Conservation (phyloP, 192 early-diverging fungal genomes). For the Coemansia sp. region DNA sequence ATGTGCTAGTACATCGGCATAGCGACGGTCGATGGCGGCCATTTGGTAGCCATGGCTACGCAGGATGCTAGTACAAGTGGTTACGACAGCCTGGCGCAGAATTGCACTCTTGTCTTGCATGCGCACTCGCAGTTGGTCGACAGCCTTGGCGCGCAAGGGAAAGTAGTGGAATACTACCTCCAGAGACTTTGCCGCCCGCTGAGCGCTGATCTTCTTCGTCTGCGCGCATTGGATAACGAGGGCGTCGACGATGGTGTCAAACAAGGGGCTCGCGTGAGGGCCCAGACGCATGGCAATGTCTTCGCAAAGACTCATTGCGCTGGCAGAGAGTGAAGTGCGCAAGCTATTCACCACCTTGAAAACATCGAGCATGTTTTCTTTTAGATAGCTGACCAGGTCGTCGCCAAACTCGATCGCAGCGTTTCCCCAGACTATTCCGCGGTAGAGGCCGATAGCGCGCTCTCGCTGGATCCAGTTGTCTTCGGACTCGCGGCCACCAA, state of each 20-base stretch:
- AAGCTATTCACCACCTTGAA: slow-evolving; percentile 45
- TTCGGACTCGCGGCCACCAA: slow-evolving; percentile 47
- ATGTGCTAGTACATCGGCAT: slow-evolving; percentile 14
- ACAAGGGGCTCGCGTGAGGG: slow-evolving; percentile 28
- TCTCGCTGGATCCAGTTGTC: slow-evolving; percentile 52
- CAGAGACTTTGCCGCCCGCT: slow-evolving; percentile 36
- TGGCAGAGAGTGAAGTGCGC: slow-evolving; percentile 44
- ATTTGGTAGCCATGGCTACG: slow-evolving; percentile 28
- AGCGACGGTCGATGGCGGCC: slow-evolving; percentile 31
- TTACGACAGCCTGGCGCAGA: slow-evolving; percentile 37
- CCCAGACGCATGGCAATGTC: slow-evolving; percentile 47
- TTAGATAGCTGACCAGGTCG: slow-evolving; percentile 33
- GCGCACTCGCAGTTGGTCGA: slow-evolving; percentile 28
- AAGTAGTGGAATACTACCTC: slow-evolving; percentile 35
- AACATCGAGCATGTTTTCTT: slow-evolving; percentile 35
- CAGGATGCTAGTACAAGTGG: slow-evolving; percentile 24
- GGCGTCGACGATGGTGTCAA: slow-evolving; percentile 35
- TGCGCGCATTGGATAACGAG: slow-evolving; percentile 47
- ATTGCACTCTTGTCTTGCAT: slow-evolving; percentile 46
- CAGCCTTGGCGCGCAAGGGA: slow-evolving; percentile 35
- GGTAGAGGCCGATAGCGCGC: slow-evolving; percentile 39
- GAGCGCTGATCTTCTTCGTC: slow-evolving; percentile 50
- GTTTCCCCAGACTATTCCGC: slow-evolving; percentile 53
- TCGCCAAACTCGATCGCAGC: slow-evolving; percentile 37
- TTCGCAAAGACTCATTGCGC: slow-evolving; percentile 44